Conservation (phyloP, 768 basidiomycete species). For the Hebeloma cylindrosporum region DNA sequence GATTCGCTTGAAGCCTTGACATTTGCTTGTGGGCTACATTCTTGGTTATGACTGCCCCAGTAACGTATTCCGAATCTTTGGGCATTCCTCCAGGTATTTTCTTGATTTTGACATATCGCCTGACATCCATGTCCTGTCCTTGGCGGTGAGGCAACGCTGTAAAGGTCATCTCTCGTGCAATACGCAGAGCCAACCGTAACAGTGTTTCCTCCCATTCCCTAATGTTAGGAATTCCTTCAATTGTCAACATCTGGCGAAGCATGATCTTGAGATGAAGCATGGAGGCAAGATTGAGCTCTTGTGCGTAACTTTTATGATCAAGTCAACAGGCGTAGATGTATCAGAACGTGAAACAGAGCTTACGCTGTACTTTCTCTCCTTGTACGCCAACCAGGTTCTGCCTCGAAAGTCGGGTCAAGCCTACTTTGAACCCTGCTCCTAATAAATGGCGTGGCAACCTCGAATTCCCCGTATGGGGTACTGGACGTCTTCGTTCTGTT, state of each 20-base stretch:
- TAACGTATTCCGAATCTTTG: conserved; percentile 93
- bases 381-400: conserved; percentile 82
- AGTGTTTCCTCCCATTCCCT: conserved; percentile 88
- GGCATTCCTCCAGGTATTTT: conserved; percentile 95
- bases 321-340: conserved; percentile 7
- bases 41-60: conserved; percentile 96
- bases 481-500: conserved; percentile 59
- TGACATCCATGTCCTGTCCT: conserved; percentile 93
- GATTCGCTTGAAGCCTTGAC: conserved; percentile 78
- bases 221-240: conserved; percentile 78
- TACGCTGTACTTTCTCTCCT: conserved; percentile 89
- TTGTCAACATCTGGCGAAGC: conserved; percentile 86
- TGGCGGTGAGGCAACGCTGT: conserved; percentile 66
- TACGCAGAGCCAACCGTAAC: conserved; percentile 77
- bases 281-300: conserved; percentile 81
- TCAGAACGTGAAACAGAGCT: conserved; percentile 30
- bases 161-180: conserved; percentile 84
- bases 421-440: conserved; percentile 84
- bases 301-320: conserved; percentile 58
- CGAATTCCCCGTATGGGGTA: conserved; percentile 72
- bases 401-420: conserved; percentile 51
- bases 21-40: conserved; percentile 97
- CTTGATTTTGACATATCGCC: conserved; percentile 96
- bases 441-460: conserved; percentile 74
- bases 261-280: conserved; percentile 89